Conservation (phyloP, 768 basidiomycete species). For the Austroboletus eburneus region DNA sequence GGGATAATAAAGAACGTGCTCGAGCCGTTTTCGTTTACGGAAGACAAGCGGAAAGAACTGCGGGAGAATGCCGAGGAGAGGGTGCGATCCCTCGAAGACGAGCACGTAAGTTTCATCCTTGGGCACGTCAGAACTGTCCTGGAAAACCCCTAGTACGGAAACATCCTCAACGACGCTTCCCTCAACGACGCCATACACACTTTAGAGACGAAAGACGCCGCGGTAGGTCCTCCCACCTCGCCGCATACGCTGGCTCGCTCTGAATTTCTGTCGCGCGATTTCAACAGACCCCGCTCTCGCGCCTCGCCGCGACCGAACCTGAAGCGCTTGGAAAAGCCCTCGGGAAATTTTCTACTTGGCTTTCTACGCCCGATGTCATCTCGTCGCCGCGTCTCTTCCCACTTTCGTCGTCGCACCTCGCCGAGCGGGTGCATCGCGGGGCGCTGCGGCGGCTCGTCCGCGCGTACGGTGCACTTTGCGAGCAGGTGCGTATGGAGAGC, state of each 20-base stretch:
- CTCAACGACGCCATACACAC: constrained; percentile 24
- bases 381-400: constrained; percentile 76
- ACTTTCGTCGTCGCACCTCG: constrained; percentile 63
- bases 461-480: constrained; percentile 72
- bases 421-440: constrained; percentile 67
- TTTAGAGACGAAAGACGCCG: constrained; percentile 20
- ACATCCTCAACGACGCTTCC: constrained; percentile 27
- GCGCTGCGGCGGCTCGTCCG: constrained; percentile 64
- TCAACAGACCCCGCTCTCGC: constrained; percentile 69
- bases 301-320: constrained; percentile 57
- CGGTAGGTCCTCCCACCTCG: constrained; percentile 10
- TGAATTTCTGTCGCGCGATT: not conserved
- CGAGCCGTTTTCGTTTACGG: constrained; percentile 65
- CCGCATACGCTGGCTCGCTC: not conserved
- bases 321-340: constrained; percentile 59
- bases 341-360: constrained; percentile 74
- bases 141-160: constrained; percentile 9
- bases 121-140: no score
- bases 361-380: constrained; percentile 76
- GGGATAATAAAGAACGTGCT: constrained; percentile 50
- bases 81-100: constrained; percentile 62
- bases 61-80: constrained; percentile 57
- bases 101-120: constrained; percentile 62
- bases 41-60: constrained; percentile 53
- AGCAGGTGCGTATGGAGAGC: constrained; percentile 71